Evolutionary conservation across 805 yeast species (phyloP).

Genomic region (Wickerhamiella siamensis): DNA sequence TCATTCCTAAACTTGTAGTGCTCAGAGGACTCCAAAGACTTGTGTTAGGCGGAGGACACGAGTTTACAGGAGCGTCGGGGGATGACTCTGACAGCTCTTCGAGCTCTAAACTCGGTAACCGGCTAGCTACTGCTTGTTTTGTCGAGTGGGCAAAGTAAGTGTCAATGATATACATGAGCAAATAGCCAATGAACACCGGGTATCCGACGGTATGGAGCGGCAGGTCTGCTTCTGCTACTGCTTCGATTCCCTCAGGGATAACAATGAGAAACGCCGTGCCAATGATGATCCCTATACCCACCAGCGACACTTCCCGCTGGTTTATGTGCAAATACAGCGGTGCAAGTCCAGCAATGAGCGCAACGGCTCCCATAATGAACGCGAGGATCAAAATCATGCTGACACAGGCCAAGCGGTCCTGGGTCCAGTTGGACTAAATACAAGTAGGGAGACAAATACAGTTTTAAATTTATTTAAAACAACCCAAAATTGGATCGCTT

Average conservation of each 20-base stretch:
- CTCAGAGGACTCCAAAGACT: constrained; percentile 14
- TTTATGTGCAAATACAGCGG: constrained; percentile 11
- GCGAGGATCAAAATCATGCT: constrained; percentile 12
- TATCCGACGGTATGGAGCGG: constrained; percentile 1
- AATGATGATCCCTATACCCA: constrained; percentile 46
- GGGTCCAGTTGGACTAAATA: no score
- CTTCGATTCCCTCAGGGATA: constrained; percentile 52
- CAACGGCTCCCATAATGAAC: constrained; percentile 14
- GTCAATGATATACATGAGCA: constrained; percentile 39
- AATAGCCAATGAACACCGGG: constrained; percentile 39
- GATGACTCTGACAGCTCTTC: neutral
- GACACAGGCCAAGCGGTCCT: no score
- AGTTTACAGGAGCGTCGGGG: neutral
- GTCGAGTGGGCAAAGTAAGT: constrained; percentile 6
- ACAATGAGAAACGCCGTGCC: constrained; percentile 46
- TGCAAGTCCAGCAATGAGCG: constrained; percentile 16
- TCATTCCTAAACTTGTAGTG: constrained; percentile 44
- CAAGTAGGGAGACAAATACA: neutral
- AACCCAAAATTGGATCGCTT: no score
- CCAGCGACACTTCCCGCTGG: constrained; percentile 24
- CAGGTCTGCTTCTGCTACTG: constrained; percentile 19
- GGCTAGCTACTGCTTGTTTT: constrained; percentile 1
- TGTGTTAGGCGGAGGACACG: constrained; percentile 5
- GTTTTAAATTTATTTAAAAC: neutral
- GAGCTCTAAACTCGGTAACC: neutral